Conservation (phyloP, 768 basidiomycete species). For the Daedaleopsis sinensis region DNA sequence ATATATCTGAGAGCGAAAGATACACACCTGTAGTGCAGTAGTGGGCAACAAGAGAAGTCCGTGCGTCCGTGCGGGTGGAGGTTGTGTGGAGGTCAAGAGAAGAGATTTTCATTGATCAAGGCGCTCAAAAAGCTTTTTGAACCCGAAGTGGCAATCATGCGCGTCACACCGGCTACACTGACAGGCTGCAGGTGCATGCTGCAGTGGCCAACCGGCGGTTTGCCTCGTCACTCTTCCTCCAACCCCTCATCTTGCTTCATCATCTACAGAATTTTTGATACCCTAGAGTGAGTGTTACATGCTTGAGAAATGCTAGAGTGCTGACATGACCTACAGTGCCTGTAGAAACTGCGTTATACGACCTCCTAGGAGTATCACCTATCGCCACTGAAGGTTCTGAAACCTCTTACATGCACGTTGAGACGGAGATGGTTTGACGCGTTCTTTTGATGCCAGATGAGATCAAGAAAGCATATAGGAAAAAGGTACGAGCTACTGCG, state of each 20-base stretch:
- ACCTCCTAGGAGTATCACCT: conserved; percentile 74
- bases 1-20: too few relatives aligned
- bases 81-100: not conserved
- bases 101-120: not conserved
- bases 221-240: conserved; percentile 2
- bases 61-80: not conserved
- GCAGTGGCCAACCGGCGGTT: not conserved
- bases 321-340: conserved; percentile 51
- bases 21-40: too few relatives aligned
- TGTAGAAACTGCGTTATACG: conserved; percentile 82
- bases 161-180: not conserved
- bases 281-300: not conserved
- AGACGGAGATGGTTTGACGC: conserved; percentile 19
- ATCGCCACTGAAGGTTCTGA: conserved; percentile 70
- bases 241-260: not conserved
- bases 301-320: not conserved
- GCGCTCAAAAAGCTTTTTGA: too few relatives aligned
- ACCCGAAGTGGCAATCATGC: conserved; percentile 5
- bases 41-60: not conserved
- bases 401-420: conserved; percentile 1
- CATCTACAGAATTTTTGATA: not conserved
- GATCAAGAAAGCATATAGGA: conserved; percentile 93
- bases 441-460: conserved; percentile 52
- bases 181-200: too few relatives aligned
- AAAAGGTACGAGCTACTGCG: conserved; percentile 59